phyloP scores from a whole-genome alignment of 2,329 filamentous ascomycete genomes.

The Ophiocordyceps camponoti-rufipedis region DNA sequence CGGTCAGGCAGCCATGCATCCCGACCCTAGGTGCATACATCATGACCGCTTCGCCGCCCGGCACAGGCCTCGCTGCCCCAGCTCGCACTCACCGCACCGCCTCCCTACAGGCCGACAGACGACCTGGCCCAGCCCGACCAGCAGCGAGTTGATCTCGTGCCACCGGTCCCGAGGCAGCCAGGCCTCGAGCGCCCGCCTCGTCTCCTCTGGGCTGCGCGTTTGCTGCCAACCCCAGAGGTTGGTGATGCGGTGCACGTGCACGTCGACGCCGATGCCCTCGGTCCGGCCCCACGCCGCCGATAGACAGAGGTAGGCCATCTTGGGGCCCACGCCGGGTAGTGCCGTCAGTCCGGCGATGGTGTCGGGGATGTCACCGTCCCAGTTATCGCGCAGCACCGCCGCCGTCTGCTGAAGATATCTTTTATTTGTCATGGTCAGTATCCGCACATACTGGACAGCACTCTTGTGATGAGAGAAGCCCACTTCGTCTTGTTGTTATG shows the following conservation, averaged over 20 bases:
- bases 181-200: conserved; percentile 51
- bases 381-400: conserved; percentile 51
- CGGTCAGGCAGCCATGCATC: too few relatives aligned
- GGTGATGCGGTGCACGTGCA: conserved; percentile 87
- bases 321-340: conserved; percentile 77
- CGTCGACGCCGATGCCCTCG: conserved; percentile 78
- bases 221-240: conserved; percentile 88
- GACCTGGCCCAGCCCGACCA: conserved; percentile 78
- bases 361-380: conserved; percentile 59
- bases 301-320: conserved; percentile 86
- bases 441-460: too few relatives aligned
- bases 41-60: conserved; percentile 29
- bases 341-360: conserved; percentile 57
- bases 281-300: conserved; percentile 47
- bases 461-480: not conserved
- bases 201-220: conserved; percentile 68
- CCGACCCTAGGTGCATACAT: conserved; percentile 12
- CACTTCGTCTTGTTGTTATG: conserved; percentile 81
- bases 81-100: conserved; percentile 69
- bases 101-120: conserved; percentile 66
- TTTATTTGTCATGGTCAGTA: conserved; percentile 16
- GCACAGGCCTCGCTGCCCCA: conserved; percentile 63
- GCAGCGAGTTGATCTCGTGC: conserved; percentile 80
- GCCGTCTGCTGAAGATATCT: conserved; percentile 57
- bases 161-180: conserved; percentile 77